Conservation (phyloP, 139 green algal species). For the Tetradesmus obliquus region DNA sequence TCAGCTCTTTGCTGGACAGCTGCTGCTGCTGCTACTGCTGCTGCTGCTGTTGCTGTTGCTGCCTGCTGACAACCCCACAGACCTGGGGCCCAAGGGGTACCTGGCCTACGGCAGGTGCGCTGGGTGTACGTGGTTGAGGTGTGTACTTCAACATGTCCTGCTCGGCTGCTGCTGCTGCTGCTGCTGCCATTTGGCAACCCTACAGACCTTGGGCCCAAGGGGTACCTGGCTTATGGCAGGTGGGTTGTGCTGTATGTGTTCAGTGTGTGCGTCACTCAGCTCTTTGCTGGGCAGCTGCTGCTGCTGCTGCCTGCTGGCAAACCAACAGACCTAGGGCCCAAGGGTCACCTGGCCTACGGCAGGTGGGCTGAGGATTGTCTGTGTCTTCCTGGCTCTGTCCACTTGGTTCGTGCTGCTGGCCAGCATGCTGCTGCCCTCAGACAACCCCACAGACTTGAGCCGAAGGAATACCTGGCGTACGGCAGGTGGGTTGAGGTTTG, state of each 20-base stretch:
- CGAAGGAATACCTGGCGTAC: slow-evolving; percentile 67
- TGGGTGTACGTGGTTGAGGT: too few relatives aligned
- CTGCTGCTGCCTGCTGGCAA: too few relatives aligned
- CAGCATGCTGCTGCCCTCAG: slow-evolving; percentile 31
- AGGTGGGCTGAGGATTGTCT: too few relatives aligned
- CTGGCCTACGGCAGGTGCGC: slow-evolving; percentile 57
- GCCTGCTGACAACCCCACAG: slow-evolving; percentile 48
- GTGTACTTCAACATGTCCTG: not conserved
- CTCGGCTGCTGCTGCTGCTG: not conserved
- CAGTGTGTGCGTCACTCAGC: too few relatives aligned
- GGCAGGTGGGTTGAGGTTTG: slow-evolving; percentile 35
- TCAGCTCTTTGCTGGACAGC: too few relatives aligned
- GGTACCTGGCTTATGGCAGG: slow-evolving; percentile 63
- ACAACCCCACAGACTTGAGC: slow-evolving; percentile 63
- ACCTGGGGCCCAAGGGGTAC: slow-evolving; percentile 71
- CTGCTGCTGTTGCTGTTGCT: not conserved
- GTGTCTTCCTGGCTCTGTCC: too few relatives aligned
- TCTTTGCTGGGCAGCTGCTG: too few relatives aligned
- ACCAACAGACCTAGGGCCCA: too few relatives aligned
- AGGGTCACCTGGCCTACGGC: too few relatives aligned
- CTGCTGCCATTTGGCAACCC: slow-evolving; percentile 44
- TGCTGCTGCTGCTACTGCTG: too few relatives aligned
- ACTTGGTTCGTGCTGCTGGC: slow-evolving; percentile 36
- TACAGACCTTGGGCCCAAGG: slow-evolving; percentile 69
- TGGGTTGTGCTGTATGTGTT: not conserved